Percentiles rank a stretch among this genome's conserved stretches.
phyloP scores from a whole-genome alignment of 139 green algal genomes.

The Picochlorum sp. region DNA sequence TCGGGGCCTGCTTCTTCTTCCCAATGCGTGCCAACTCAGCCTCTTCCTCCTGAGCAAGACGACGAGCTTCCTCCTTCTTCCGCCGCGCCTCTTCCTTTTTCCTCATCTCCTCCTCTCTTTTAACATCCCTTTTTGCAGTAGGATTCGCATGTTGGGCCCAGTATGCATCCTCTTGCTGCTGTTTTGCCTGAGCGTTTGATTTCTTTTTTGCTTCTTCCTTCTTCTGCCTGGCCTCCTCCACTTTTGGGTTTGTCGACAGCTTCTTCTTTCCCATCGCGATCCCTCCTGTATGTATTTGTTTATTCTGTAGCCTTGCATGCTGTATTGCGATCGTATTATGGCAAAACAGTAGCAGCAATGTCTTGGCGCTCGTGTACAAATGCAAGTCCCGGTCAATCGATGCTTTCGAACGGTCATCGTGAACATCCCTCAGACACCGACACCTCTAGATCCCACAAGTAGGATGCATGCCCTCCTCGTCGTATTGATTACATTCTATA shows the following conservation, averaged over 20 bases:
- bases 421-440: too few relatives aligned
- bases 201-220: slow-evolving; percentile 35
- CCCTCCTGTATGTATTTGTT: too few relatives aligned
- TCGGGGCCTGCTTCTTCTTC: slow-evolving; percentile 35
- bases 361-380: too few relatives aligned
- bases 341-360: too few relatives aligned
- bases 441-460: too few relatives aligned
- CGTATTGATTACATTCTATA: too few relatives aligned
- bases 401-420: too few relatives aligned
- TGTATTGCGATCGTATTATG: too few relatives aligned
- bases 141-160: slow-evolving; percentile 41
- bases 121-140: slow-evolving; percentile 42
- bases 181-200: slow-evolving; percentile 20
- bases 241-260: slow-evolving; percentile 27
- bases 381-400: too few relatives aligned
- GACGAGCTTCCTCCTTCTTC: slow-evolving; percentile 54
- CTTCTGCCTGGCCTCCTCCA: slow-evolving; percentile 24
- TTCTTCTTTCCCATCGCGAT: slow-evolving; percentile 14
- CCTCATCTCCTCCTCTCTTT: slow-evolving; percentile 51
- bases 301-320: too few relatives aligned
- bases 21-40: slow-evolving; percentile 26
- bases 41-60: slow-evolving; percentile 52
- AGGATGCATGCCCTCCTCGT: too few relatives aligned
- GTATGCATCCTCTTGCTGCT: slow-evolving; percentile 37
- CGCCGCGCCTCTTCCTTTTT: slow-evolving; percentile 37